Evolutionary conservation across 805 yeast genomes (phyloP).

Genomic region (Starmerella floris): DNA sequence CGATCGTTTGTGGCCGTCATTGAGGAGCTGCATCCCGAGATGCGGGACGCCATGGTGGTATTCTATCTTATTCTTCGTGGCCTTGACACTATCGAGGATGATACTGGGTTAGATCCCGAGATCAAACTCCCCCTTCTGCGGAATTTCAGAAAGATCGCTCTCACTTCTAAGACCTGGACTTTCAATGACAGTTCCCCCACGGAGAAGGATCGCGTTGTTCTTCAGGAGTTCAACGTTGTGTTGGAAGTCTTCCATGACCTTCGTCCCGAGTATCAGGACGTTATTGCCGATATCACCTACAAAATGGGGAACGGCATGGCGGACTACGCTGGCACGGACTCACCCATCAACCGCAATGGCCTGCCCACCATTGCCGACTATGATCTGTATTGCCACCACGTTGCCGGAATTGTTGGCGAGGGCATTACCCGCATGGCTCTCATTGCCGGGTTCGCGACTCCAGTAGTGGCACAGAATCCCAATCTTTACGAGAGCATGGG

Average conservation of each 20-base stretch:
- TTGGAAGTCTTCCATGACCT: conserved; percentile 59
- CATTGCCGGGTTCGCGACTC: conserved; percentile 56
- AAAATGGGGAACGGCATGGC: conserved; percentile 99
- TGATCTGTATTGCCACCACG: conserved; percentile 88
- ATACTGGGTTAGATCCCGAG: conserved; percentile 66
- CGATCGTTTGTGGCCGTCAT: conserved; percentile 93
- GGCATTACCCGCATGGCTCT: conserved; percentile 78
- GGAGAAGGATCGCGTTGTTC: conserved; percentile 70
- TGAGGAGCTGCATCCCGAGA: conserved; percentile 77
- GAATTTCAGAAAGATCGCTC: conserved; percentile 43
- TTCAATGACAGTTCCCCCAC: conserved; percentile 55
- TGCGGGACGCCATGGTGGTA: conserved; percentile 62
- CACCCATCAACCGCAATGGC: conserved; percentile 47
- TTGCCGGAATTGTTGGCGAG: conserved; percentile 95
- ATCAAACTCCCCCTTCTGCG: conserved; percentile 65
- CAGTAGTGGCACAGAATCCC: conserved; percentile 39
- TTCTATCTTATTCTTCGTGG: conserved; percentile 83
- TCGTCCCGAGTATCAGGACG: conserved; percentile 61
- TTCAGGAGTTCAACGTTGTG: conserved; percentile 63
- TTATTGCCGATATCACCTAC: conserved; percentile 60
- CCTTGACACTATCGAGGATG: conserved; percentile 91
- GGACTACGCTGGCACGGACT: conserved; percentile 62
- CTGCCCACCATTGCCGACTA: conserved; percentile 67
- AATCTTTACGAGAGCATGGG: conserved; percentile 78
- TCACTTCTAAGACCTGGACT: conserved; percentile 62